These are phyloP conservation scores for Arabidopsis suecica DNA, from an alignment of 345 rosid genomes.

Conservation along the genomic window DNA sequence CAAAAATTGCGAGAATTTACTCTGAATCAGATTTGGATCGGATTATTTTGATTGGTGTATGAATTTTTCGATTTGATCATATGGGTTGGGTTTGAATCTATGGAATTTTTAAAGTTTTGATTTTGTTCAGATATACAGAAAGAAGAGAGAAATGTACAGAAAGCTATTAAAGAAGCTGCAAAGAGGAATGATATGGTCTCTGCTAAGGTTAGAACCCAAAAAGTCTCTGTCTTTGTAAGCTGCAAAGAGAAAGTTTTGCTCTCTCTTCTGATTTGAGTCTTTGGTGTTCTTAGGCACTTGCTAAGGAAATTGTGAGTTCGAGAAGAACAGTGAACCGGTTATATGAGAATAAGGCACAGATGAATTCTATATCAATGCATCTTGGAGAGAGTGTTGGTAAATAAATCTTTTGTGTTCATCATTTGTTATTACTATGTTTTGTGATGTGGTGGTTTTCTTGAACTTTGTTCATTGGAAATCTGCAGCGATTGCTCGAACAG, in stretches of 20 bases:
- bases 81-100: not conserved
- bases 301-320: constrained; percentile 78
- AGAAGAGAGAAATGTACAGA: constrained; percentile 85
- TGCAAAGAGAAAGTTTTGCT: not conserved
- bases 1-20: too few relatives aligned
- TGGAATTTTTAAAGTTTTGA: not conserved
- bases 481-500: constrained; percentile 91
- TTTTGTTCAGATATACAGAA: constrained; percentile 74
- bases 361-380: constrained; percentile 97
- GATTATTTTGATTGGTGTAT: not conserved
- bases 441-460: not conserved
- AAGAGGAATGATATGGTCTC: constrained; percentile 90
- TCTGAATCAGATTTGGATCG: not conserved
- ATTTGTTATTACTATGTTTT: not conserved
- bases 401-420: constrained; percentile 21
- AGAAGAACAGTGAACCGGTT: constrained; percentile 84
- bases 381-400: constrained; percentile 94
- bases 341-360: constrained; percentile 87
- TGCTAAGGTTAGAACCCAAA: constrained; percentile 61
- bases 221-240: not conserved
- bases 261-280: constrained; percentile 20
- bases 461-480: not conserved
- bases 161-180: constrained; percentile 90
- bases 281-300: constrained; percentile 64
- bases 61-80: not conserved